phyloP scores from a whole-genome alignment of 352 stramenopile species.

The Phytophthora foliorum region DNA sequence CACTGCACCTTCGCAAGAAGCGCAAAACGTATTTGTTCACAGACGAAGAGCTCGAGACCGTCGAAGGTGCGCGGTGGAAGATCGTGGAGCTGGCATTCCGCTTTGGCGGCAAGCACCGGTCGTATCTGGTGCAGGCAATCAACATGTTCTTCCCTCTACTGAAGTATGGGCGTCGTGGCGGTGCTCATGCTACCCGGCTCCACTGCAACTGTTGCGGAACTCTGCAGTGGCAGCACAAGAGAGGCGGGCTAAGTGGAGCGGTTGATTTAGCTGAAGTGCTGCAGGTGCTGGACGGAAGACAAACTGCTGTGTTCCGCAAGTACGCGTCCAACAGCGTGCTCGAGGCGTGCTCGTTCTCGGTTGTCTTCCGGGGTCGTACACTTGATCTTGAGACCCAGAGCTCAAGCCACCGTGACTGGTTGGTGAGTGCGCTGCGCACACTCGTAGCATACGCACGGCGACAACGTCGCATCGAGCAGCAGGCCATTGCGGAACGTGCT shows the following conservation, averaged over 20 bases:
- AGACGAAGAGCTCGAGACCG: slow-evolving; percentile 80
- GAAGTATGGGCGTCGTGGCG: slow-evolving; percentile 84
- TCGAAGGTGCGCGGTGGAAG: slow-evolving; percentile 87
- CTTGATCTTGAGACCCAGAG: slow-evolving; percentile 86
- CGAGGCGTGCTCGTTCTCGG: slow-evolving; percentile 71
- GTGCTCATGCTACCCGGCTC: slow-evolving; percentile 73
- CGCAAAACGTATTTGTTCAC: slow-evolving; percentile 82
- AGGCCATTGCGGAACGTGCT: slow-evolving; percentile 74
- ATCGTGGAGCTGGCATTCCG: slow-evolving; percentile 89
- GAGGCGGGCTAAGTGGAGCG: slow-evolving; percentile 68
- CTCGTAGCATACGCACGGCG: slow-evolving; percentile 78
- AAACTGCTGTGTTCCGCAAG: slow-evolving; percentile 86
- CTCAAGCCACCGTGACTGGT: slow-evolving; percentile 81
- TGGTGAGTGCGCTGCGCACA: slow-evolving; percentile 80
- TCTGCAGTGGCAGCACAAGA: slow-evolving; percentile 90
- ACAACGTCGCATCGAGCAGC: slow-evolving; percentile 77
- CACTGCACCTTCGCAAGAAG: slow-evolving; percentile 71
- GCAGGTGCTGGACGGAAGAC: slow-evolving; percentile 72
- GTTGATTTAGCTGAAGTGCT: slow-evolving; percentile 81
- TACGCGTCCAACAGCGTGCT: slow-evolving; percentile 55
- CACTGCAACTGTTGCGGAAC: slow-evolving; percentile 87
- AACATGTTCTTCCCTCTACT: slow-evolving; percentile 89
- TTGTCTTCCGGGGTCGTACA: slow-evolving; percentile 81
- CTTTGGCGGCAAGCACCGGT: slow-evolving; percentile 86
- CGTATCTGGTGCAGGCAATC: slow-evolving; percentile 87